Evolutionary conservation across 441 rosid genomes (phyloP), one percentile per base, ranked within the genome.

Genomic region (Bocquillonia castaneifolia): DNA sequence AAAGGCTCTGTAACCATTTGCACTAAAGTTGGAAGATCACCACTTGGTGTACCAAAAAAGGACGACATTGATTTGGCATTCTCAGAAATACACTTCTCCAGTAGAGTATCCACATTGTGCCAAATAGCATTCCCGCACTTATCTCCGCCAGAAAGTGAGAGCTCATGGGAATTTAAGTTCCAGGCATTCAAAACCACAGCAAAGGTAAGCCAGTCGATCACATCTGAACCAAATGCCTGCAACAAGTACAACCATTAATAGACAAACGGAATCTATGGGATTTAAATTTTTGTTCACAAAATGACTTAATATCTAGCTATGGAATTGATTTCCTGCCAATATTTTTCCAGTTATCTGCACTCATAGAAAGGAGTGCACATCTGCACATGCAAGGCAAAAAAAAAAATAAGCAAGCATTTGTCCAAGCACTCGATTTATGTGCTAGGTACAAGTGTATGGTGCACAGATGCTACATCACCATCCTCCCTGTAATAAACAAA

Each of bases 121-220:
- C 87, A 85, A 68, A 84, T 59, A 61, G 69, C 77, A 57, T 45
- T 72, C n/a, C 72, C 72, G n/a, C 29, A 47, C 65, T 76, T 79
- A 42, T 66, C 77, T 23, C 72, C 78, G 63, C 68, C 78, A 37
- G 74, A 78, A 64, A 29, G 79, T 48, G 67, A 77, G 28, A 79
- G 75, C 77, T 86, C 91, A 42, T 77, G 81, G 58, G 92, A 84
- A 73, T 71, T 84, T 79, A 90, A 72, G 70, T 84, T 92, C 96
- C 89, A 92, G 28, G 96, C 96, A 47, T 88, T 92, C 69, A 82
- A 80, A 77, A 95, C 88, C 50, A 90, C 93, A 10, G 93, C 83
- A 73, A 95, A 84, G 79, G 85, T 88, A 67, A 95, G 72, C 96
- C 99, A 92, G 73, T 88, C 96, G n/a, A 89, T 76, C 54, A 68